phyloP scores from a whole-genome alignment of 2,329 filamentous ascomycete genomes.

The Botrytis elliptica region DNA sequence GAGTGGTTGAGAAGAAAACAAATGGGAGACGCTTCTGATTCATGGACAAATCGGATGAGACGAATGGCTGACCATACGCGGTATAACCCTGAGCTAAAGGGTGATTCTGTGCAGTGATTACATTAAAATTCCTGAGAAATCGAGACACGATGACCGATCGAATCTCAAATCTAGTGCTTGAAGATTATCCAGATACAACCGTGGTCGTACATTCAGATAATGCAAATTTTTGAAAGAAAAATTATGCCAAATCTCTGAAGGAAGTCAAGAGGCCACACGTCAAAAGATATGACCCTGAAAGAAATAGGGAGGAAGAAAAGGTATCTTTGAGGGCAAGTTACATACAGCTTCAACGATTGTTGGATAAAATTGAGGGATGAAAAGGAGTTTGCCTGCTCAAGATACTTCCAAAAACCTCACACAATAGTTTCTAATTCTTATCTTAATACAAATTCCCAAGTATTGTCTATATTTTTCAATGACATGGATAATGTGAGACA shows the following conservation, averaged over 20 bases:
- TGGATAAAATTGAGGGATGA: neutral
- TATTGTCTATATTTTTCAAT: neutral
- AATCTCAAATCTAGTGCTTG: neutral
- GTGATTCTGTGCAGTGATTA: neutral
- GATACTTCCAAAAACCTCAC: neutral
- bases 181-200: neutral
- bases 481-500: too few relatives aligned
- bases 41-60: neutral
- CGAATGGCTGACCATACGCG: neutral
- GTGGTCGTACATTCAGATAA: neutral
- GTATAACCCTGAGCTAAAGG: neutral
- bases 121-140: neutral
- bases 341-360: neutral
- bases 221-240: fast-evolving
- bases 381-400: neutral
- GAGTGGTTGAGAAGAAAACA: neutral
- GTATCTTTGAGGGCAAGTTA: neutral
- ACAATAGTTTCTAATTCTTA: neutral
- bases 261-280: neutral
- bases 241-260: neutral
- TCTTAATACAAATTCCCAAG: neutral
- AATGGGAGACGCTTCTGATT: neutral
- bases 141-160: neutral
- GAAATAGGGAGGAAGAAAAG: neutral
- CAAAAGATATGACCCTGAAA: neutral